Evolutionary conservation across 140 eudicot genomes (phyloP).

Genomic region (Artemisia princeps): DNA sequence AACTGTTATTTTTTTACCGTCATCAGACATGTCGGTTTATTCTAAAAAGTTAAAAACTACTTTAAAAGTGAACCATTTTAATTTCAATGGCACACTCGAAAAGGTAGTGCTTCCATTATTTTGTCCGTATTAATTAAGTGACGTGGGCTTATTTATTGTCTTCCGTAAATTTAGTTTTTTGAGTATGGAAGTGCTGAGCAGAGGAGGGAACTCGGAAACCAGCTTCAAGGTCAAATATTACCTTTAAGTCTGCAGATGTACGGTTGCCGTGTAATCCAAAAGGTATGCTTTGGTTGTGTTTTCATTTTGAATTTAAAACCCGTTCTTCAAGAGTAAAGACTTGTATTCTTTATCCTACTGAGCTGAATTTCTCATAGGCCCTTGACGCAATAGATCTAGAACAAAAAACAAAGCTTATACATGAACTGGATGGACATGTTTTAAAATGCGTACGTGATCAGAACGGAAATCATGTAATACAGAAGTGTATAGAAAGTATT

Average conservation of each 20-base stretch:
- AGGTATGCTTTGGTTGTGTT: slow-evolving; percentile 34
- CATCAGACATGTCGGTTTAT: too few relatives aligned
- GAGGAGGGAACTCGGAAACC: slow-evolving; percentile 63
- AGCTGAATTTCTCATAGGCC: slow-evolving; percentile 40
- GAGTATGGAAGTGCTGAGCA: slow-evolving; percentile 81
- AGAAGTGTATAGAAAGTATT: slow-evolving; percentile 67
- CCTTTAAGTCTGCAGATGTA: slow-evolving; percentile 87
- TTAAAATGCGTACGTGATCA: slow-evolving; percentile 71
- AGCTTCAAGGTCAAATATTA: slow-evolving; percentile 58
- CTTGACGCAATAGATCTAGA: slow-evolving; percentile 63
- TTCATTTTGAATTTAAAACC: too few relatives aligned
- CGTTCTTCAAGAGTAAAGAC: too few relatives aligned
- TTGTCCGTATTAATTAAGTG: neutral
- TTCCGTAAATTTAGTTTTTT: slow-evolving; percentile 43
- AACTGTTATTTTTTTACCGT: neutral
- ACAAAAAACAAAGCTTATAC: slow-evolving; percentile 55
- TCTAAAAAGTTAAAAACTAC: neutral
- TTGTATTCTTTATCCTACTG: neutral
- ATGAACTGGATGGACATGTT: slow-evolving; percentile 72
- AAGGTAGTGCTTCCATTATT: neutral
- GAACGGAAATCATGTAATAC: slow-evolving; percentile 85
- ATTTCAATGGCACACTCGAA: neutral
- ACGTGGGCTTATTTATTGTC: neutral
- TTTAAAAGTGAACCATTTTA: neutral
- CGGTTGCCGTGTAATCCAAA: slow-evolving; percentile 92